Base-by-base conservation (phyloP, 2,329 filamentous ascomycete species). In the Drechslerella dactyloides region DNA sequence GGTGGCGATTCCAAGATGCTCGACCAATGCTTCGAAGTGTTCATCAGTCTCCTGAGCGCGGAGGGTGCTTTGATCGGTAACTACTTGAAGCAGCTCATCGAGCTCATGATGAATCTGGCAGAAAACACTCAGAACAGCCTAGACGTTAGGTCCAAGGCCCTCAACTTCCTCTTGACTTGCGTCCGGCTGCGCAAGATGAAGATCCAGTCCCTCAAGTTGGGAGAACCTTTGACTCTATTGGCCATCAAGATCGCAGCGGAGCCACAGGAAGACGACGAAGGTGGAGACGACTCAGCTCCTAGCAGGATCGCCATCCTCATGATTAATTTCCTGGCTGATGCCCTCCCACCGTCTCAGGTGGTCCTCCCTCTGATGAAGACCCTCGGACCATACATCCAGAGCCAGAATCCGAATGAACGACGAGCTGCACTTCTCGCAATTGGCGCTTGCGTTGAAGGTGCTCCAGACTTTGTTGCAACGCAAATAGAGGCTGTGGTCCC, bases 391-490 rank as follows among this genome's bases (percentile, higher is more conserved):
- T 97, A 94, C 78, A 91, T 93, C 75, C 85, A 85, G 76, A 88
- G 87, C 78, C 81, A 84, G 69, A 85, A 96, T 77, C 85, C 92
- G 37, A 88, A 91, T 76, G 89, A 90, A 82, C 89, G 93, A 70
- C 90, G 93, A 81, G 93, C 93, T 61, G 93, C 90, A 81, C 94
- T 97, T 78, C 85, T 97, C 74, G 89, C 93, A 54, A 85, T 99
- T 3, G 93, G 93, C 69, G 96, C 93, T 83, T 93, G 91, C 76
- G 93, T 96, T 59, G 94, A 97, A 83, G 94, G 94, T 76, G 93
- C 94, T 30, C 94, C 94, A 15, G 94, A 99, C 80, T 99, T 97
- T 81, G 92, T 97, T 78, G 91, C 91, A 74, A 96, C 93, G 19
- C 94, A 99, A 81, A 86, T 97, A 74, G 85, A 89, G 77, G 86